Evolutionary conservation across 169 alveolate species (phyloP), one percentile per base, ranked within the genome.

Genomic region (Condylostoma magnum): DNA sequence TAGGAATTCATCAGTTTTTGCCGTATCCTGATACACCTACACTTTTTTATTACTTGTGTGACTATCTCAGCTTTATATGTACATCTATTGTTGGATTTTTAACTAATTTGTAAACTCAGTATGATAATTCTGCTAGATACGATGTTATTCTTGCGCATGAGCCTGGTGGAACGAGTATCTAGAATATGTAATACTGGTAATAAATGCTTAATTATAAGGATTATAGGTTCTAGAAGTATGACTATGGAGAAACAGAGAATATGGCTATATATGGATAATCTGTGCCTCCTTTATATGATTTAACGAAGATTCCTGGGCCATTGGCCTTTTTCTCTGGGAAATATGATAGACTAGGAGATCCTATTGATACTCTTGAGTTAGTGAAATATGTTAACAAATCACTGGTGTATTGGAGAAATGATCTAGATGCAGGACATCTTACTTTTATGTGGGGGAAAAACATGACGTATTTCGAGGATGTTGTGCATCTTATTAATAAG

Each of bases 151-250:
- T 69, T 5, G 84, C 80, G 6, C 90, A 84, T 76, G 81, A 44
- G 47, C 92, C 94, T 4, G 70, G 77, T 51, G 92, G 92, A 58
- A 51, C 87, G 20, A 76, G 86, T 52, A 36, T 77, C 25, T 72
- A 57, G 50, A n/a, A 79, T 27, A 30, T 84, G 47, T 63, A 55
- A 28, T 90, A 88, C 57, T 82, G 47, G 68, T 77, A 74, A 4
- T 78, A 82, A 60, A 74, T 79, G 34, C 50, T 69, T 43, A 65
- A 52, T 20, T 20, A 57, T 36, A 18, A 10, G 6, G 18, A 43
- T 10, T 66, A 66, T 51, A 69, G 75, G 51, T 70, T 88, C 72
- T 12, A 63, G 31, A 66, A 70, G 55, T 84, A 31, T 60, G 89
- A 88, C 76, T 88, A 77, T 63, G 83, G 86, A 0, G 46, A 43